phyloP scores from a whole-genome alignment of 1,139 yeast species.

The Debaryomyces fabryi region DNA sequence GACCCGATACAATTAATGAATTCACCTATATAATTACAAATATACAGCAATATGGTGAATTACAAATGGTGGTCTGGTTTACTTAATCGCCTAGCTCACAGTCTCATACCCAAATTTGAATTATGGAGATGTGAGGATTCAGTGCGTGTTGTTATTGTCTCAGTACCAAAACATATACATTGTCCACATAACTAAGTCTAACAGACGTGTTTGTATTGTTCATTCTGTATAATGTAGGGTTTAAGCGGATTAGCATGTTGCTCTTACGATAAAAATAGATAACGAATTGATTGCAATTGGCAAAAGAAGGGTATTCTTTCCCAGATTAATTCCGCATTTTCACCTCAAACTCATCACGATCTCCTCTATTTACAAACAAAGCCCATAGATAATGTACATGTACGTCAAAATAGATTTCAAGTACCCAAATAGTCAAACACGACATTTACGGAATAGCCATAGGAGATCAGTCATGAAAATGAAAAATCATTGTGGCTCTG shows the following conservation, averaged over 20 bases:
- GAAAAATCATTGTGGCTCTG: background rate
- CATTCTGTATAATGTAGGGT: background rate
- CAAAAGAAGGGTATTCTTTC: background rate
- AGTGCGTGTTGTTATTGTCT: background rate
- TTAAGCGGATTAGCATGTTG: background rate
- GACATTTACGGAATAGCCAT: background rate
- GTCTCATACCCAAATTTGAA: background rate
- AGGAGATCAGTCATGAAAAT: background rate
- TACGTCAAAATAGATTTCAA: background rate
- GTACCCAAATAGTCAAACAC: background rate
- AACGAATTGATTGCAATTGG: background rate
- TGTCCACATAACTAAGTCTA: background rate
- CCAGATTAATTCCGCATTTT: background rate
- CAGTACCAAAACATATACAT: background rate
- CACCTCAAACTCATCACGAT: background rate
- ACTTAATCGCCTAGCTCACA: background rate
- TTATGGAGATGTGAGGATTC: background rate
- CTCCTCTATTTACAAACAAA: background rate
- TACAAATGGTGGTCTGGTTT: background rate
- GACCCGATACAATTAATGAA: background rate
- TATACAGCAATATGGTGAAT: background rate
- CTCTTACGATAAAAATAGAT: background rate
- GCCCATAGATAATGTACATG: background rate
- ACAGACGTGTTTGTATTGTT: background rate
- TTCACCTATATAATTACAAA: background rate